Evolutionary conservation across 306 rosid species (phyloP).

Genomic region (Fagus sylvatica): DNA sequence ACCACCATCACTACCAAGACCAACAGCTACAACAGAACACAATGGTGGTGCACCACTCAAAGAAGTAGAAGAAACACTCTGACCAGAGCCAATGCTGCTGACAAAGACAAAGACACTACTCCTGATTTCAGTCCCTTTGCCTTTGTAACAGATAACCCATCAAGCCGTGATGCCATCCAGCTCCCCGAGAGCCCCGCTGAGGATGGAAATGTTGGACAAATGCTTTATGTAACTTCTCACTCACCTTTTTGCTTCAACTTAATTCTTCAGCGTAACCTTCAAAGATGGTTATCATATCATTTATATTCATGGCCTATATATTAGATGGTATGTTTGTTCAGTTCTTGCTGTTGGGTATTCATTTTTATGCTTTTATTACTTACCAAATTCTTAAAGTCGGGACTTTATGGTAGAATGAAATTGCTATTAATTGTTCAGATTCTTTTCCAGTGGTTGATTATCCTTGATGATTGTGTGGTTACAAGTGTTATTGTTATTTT

Average conservation of each 20-base stretch:
- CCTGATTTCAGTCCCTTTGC: slow-evolving; percentile 83
- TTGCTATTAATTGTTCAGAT: background rate
- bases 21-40: background rate
- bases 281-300: background rate
- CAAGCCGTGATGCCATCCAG: slow-evolving; percentile 89
- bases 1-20: slow-evolving; percentile 26
- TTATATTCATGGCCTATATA: background rate
- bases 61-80: slow-evolving; percentile 21
- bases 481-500: background rate
- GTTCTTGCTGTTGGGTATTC: background rate
- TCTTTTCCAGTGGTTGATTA: background rate
- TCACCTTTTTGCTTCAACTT: background rate
- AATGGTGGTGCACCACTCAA: background rate
- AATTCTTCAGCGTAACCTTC: background rate
- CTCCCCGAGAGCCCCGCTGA: slow-evolving; percentile 79
- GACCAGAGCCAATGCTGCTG: slow-evolving; percentile 56
- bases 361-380: background rate
- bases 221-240: slow-evolving; percentile 65
- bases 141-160: slow-evolving; percentile 89
- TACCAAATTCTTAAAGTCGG: no score
- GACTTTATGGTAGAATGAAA: no score
- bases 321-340: background rate
- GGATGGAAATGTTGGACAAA: slow-evolving; percentile 94
- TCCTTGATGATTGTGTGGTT: background rate
- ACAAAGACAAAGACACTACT: slow-evolving; percentile 34